These are phyloP conservation scores for Fusarium anguioides DNA, from an alignment of 2,329 filamentous ascomycete genomes.

Conservation along the genomic window DNA sequence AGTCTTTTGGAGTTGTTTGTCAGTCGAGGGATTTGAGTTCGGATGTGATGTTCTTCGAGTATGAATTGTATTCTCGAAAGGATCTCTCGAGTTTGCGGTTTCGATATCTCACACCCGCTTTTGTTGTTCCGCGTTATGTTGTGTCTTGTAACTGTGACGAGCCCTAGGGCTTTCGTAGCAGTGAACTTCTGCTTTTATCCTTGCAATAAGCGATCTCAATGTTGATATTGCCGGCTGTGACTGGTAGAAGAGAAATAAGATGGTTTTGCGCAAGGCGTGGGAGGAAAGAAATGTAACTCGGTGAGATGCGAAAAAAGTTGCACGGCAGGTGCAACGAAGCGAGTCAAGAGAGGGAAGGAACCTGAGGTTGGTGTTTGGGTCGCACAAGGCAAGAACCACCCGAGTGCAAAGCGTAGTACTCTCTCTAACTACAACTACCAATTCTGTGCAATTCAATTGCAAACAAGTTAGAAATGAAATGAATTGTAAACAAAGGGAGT, in stretches of 20 bases:
- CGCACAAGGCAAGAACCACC: conserved; percentile 37
- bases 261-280: conserved; percentile 35
- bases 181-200: conserved; percentile 26
- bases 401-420: conserved; percentile 13
- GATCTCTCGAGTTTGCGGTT: conserved; percentile 6
- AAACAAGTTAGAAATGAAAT: conserved; percentile 8
- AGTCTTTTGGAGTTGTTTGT: not conserved
- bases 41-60: not conserved
- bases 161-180: conserved; percentile 13
- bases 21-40: not conserved
- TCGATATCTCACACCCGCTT: conserved; percentile 12
- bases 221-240: conserved; percentile 24
- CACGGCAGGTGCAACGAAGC: conserved; percentile 38
- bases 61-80: not conserved
- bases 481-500: not conserved
- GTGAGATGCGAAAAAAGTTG: conserved; percentile 14
- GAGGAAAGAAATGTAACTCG: conserved; percentile 12
- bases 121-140: not conserved
- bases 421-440: conserved; percentile 5
- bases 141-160: conserved; percentile 12
- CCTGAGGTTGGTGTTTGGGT: conserved; percentile 27
- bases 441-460: conserved; percentile 3
- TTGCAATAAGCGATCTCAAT: conserved; percentile 14
- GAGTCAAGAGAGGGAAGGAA: conserved; percentile 26
- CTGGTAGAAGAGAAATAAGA: conserved; percentile 21